Evolutionary conservation across 73 alveolate genomes (phyloP).

Genomic region (Stentor roeselii): DNA sequence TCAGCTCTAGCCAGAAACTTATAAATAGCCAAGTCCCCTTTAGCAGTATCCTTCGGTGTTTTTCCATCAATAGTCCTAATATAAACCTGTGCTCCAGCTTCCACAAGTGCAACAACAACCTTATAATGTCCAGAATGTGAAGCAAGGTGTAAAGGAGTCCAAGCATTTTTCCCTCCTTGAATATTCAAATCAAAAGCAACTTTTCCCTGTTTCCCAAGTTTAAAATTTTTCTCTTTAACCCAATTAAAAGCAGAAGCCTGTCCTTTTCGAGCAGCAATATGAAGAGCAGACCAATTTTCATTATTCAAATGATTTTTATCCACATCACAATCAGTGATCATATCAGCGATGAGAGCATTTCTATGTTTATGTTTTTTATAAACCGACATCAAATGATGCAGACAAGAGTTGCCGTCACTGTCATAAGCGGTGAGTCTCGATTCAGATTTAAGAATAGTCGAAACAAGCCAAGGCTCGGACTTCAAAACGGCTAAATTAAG

Average conservation of each 20-base stretch:
- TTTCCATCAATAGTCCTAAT: constrained; percentile 37
- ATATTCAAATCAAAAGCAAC: constrained; percentile 47
- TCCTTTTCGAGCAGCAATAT: constrained; percentile 64
- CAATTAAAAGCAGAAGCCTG: constrained; percentile 47
- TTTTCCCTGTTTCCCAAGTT: constrained; percentile 27
- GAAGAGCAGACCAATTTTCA: constrained; percentile 62
- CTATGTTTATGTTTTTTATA: constrained; percentile 36
- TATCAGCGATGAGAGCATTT: constrained; percentile 30
- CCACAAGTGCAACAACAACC: constrained; percentile 53
- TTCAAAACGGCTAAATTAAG: constrained; percentile 52
- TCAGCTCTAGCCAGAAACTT: constrained; percentile 18
- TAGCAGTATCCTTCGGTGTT: constrained; percentile 34
- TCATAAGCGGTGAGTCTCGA: constrained; percentile 52
- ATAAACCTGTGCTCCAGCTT: constrained; percentile 43
- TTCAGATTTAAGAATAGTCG: constrained; percentile 46
- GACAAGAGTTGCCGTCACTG: constrained; percentile 57
- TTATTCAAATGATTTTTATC: constrained; percentile 42
- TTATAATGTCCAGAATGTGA: constrained; percentile 64
- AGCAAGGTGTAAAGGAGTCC: constrained; percentile 71
- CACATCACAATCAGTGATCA: constrained; percentile 35
- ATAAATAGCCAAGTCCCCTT: constrained; percentile 16
- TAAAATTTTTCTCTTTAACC: constrained; percentile 41
- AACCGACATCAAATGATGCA: constrained; percentile 53
- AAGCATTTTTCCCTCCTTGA: constrained; percentile 47
- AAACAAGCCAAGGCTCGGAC: constrained; percentile 39